Evolutionary conservation across 2,329 filamentous ascomycete genomes (phyloP), one percentile per base, ranked within the genome.

Genomic region (Alternaria sp.): DNA sequence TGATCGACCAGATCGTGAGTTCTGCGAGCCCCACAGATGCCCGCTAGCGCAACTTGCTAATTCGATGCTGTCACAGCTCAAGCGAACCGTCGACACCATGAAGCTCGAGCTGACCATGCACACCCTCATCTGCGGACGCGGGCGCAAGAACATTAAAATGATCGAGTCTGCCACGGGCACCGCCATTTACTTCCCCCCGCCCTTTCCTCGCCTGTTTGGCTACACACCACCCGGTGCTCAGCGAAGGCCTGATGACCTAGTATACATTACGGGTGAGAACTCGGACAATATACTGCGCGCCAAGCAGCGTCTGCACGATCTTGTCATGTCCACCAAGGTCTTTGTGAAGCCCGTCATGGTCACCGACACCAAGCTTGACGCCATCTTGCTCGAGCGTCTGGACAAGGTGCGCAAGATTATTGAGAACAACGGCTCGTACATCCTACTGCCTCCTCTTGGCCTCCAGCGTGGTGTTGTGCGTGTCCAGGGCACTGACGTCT

Each of bases 341-440:
- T 84, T 81, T 69, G 89, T 96, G 73, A 99, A 99, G 80, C 93
- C 97, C 74, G 92, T 96, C 41, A 87, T 90, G 65, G 90, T 99
- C 59, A 91, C 93, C 46, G 86, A 92, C 31, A 90, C 91, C 76
- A 99, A 99, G 81, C 92, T 98, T 63, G 95, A 99, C 78, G 96
- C 90, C 75, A 94, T 99, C 68, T 79, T 99, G 58, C 87, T 98
- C 34, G 91, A 91, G 69, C 90, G 95, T 26, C 84, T 98, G 70
- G 94, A 98, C 79, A 98, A 98, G 79, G 92, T 99, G 58, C 92
- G 93, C 72, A 97, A 97, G 83, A 97, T 99, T 65, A 94, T 97
- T 79, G 95, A 99, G 76, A 90, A 90, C 55, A 98, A 98, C 72
- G 95, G 94, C 36, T 96, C 94, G 6, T 97, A 96, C 77, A 92